phyloP scores from a whole-genome alignment of 2,329 filamentous ascomycete species.

The Microcera coccophila region DNA sequence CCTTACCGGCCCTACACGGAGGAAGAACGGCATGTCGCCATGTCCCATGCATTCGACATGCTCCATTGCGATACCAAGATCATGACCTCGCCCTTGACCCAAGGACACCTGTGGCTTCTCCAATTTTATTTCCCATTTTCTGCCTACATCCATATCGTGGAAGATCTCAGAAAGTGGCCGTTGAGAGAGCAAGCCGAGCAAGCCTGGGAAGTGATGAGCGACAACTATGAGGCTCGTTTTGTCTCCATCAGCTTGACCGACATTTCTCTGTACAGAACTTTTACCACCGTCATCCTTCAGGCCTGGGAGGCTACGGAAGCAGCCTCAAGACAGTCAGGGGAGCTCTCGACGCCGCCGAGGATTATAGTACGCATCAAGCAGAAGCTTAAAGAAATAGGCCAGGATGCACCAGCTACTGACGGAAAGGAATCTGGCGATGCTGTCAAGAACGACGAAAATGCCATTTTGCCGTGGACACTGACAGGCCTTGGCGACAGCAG shows the following conservation, averaged over 20 bases:
- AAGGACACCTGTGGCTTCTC: conserved; percentile 36
- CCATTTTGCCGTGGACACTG: not conserved
- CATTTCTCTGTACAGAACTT: conserved; percentile 1
- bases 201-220: conserved; percentile 33
- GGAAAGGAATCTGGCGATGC: not conserved
- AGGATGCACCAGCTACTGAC: not conserved
- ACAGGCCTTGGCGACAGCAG: not conserved
- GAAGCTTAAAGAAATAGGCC: not conserved
- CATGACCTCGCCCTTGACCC: conserved; percentile 26
- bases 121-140: conserved; percentile 38
- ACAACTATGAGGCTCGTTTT: conserved; percentile 27
- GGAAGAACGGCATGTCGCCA: conserved; percentile 25
- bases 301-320: conserved; percentile 4
- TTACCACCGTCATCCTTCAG: conserved; percentile 1
- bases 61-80: conserved; percentile 37
- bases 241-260: not conserved
- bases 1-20: conserved; percentile 24
- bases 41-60: conserved; percentile 31
- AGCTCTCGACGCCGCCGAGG: not conserved
- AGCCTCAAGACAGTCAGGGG: not conserved
- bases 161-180: conserved; percentile 29
- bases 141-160: conserved; percentile 38
- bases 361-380: not conserved
- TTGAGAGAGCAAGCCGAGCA: conserved; percentile 19
- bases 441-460: not conserved